Conservation (phyloP, 352 stramenopile species). For the Globisporangium nagaii region DNA sequence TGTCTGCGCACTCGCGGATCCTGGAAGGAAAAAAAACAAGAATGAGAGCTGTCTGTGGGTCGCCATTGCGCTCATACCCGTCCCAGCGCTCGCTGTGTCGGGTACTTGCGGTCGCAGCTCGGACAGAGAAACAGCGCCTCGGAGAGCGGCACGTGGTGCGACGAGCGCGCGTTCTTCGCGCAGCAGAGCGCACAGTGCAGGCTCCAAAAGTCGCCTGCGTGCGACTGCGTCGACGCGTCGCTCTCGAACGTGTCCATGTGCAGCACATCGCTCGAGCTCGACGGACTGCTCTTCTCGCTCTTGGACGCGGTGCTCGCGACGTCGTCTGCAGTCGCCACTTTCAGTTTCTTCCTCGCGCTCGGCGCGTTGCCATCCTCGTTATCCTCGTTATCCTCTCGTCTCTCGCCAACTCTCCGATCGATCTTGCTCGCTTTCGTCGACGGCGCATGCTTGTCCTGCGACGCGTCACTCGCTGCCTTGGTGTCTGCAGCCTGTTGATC, state of each 20-base stretch:
- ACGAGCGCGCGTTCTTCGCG: conserved; percentile 23
- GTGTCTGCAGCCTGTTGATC: neutral
- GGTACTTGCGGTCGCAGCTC: conserved; percentile 79
- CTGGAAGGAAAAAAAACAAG: too few relatives aligned
- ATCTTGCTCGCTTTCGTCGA: neutral
- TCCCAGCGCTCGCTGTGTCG: conserved; percentile 69
- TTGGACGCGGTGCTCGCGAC: conserved; percentile 8
- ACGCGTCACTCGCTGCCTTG: neutral
- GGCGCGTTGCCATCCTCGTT: neutral
- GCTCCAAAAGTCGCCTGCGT: conserved; percentile 26
- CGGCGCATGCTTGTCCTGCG: neutral
- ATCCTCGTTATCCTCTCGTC: neutral
- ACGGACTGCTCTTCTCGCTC: conserved; percentile 52
- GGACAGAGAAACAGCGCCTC: conserved; percentile 69
- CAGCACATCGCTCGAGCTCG: conserved; percentile 58
- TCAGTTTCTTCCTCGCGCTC: conserved; percentile 6
- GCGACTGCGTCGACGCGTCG: conserved; percentile 9
- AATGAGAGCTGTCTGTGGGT: too few relatives aligned
- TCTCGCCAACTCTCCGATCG: neutral
- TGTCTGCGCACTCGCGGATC: too few relatives aligned
- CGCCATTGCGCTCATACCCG: conserved; percentile 54
- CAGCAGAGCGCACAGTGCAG: conserved; percentile 73
- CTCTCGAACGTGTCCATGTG: conserved; percentile 32
- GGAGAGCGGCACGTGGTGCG: conserved; percentile 10
- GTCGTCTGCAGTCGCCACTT: conserved; percentile 8